These are phyloP conservation scores for Aspergillus pseudoterreus DNA, from an alignment of 2,329 filamentous ascomycete genomes.

Conservation along the genomic window DNA sequence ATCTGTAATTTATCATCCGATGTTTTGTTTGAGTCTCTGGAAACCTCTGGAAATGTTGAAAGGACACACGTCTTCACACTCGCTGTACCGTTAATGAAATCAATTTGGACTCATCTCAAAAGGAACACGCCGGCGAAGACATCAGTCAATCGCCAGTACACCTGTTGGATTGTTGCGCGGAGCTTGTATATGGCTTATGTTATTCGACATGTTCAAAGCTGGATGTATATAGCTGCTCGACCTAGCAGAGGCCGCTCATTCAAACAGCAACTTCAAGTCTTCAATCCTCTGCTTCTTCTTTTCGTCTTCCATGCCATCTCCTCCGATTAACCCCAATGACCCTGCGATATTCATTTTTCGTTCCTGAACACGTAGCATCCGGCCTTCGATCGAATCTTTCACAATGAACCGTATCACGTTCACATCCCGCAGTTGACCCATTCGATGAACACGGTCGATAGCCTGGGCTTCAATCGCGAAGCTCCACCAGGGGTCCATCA, in stretches of 20 bases:
- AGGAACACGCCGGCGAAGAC: too few relatives aligned
- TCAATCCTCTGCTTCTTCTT: slow-evolving; percentile 87
- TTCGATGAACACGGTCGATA: slow-evolving; percentile 94
- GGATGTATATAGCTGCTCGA: not conserved
- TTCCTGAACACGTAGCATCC: slow-evolving; percentile 91
- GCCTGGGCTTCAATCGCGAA: slow-evolving; percentile 96
- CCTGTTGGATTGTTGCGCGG: too few relatives aligned
- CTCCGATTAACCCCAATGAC: slow-evolving; percentile 88
- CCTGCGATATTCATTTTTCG: slow-evolving; percentile 86
- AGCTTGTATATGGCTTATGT: too few relatives aligned
- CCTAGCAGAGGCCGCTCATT: slow-evolving; percentile 17
- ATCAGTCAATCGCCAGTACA: too few relatives aligned
- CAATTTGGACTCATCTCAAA: too few relatives aligned
- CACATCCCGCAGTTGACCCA: slow-evolving; percentile 88
- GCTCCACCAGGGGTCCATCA: slow-evolving; percentile 99
- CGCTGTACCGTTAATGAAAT: too few relatives aligned
- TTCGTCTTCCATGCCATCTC: slow-evolving; percentile 84
- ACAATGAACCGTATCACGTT: slow-evolving; percentile 85
- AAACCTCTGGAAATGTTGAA: too few relatives aligned
- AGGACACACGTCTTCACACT: too few relatives aligned
- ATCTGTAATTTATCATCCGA: too few relatives aligned
- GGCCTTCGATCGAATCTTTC: slow-evolving; percentile 85
- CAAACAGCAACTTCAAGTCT: slow-evolving; percentile 84
- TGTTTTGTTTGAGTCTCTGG: too few relatives aligned
- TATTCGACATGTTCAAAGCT: not conserved